These are phyloP conservation scores for Nothophaeocryptopus gaeumannii DNA, from an alignment of 2,329 filamentous ascomycete genomes.

Conservation along the genomic window DNA sequence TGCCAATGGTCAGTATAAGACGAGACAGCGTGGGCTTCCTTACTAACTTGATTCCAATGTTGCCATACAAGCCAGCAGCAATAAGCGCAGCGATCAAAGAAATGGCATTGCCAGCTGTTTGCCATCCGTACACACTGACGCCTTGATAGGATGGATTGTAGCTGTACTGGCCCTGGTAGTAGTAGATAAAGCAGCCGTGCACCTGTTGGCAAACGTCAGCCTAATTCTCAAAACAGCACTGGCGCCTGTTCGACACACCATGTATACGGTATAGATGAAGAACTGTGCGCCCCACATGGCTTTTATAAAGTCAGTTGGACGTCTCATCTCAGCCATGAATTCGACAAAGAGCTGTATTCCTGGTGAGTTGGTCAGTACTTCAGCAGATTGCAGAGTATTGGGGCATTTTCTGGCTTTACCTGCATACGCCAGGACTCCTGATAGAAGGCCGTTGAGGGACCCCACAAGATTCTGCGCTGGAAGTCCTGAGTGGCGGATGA, in stretches of 20 bases:
- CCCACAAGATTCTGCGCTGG: constrained; percentile 18
- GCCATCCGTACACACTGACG: constrained; percentile 38
- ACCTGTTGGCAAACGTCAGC: too few relatives aligned
- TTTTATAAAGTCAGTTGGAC: constrained; percentile 50
- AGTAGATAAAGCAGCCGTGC: constrained; percentile 49
- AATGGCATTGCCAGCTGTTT: constrained; percentile 43
- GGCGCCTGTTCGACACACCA: constrained; percentile 32
- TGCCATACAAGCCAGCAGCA: constrained; percentile 42
- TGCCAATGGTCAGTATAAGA: too few relatives aligned
- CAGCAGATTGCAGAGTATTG: too few relatives aligned
- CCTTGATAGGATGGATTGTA: constrained; percentile 44
- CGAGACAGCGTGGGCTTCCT: too few relatives aligned
- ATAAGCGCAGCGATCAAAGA: constrained; percentile 41
- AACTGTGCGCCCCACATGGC: constrained; percentile 46
- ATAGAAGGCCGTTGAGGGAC: constrained; percentile 25
- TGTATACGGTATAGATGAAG: constrained; percentile 50
- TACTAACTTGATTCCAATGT: constrained; percentile 42
- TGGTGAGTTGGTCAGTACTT: too few relatives aligned
- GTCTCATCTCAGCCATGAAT: constrained; percentile 55
- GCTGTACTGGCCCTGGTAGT: constrained; percentile 48
- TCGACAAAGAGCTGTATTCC: constrained; percentile 58
- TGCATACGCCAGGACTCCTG: constrained; percentile 44
- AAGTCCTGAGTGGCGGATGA: constrained; percentile 19
- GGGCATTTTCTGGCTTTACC: too few relatives aligned
- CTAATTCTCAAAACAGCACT: too few relatives aligned